A percentile compares a stretch with the other conserved stretches of the same genome.
phyloP scores from a whole-genome alignment of 768 basidiomycete species.

The Termitomyces bulborhizus region DNA sequence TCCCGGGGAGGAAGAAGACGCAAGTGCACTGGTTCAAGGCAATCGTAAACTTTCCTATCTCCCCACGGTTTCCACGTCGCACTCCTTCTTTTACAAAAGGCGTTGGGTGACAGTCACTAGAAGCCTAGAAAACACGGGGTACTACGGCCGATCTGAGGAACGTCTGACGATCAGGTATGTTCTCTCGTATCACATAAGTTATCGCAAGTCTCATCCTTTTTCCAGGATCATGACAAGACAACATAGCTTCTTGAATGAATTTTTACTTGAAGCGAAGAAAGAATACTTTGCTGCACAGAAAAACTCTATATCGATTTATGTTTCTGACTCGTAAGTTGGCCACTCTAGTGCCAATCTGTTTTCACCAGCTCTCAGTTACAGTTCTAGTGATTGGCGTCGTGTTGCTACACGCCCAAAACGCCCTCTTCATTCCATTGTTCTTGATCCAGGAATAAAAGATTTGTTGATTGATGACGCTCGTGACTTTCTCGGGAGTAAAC shows the following conservation, averaged over 20 bases:
- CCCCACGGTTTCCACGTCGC: slow-evolving; percentile 25
- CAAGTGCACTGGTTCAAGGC: slow-evolving; percentile 5
- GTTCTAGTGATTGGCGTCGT: slow-evolving; percentile 37
- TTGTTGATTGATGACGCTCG: slow-evolving; percentile 59
- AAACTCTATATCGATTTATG: slow-evolving; percentile 36
- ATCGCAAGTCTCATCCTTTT: slow-evolving; percentile 21
- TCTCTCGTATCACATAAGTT: slow-evolving; percentile 37
- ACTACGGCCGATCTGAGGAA: slow-evolving; percentile 17
- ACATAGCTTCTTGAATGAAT: slow-evolving; percentile 27
- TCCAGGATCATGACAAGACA: slow-evolving; percentile 37
- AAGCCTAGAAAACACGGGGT: slow-evolving; percentile 5
- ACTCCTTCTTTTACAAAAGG: slow-evolving; percentile 25
- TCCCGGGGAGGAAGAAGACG: slow-evolving; percentile 20
- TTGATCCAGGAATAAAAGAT: slow-evolving; percentile 66
- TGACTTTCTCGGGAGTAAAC: slow-evolving; percentile 63
- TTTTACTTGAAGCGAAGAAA: slow-evolving; percentile 38
- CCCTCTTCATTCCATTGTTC: slow-evolving; percentile 57
- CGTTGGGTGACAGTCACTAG: slow-evolving; percentile 23
- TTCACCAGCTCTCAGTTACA: slow-evolving; percentile 31
- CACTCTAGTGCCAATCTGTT: not conserved
- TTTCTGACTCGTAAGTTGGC: slow-evolving; percentile 29
- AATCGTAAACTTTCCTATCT: slow-evolving; percentile 25
- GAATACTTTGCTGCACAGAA: slow-evolving; percentile 31
- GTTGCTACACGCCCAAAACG: slow-evolving; percentile 55
- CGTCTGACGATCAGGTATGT: slow-evolving; percentile 45